phyloP scores from a whole-genome alignment of 2,329 filamentous ascomycete genomes.

The Epichloe gansuensis region DNA sequence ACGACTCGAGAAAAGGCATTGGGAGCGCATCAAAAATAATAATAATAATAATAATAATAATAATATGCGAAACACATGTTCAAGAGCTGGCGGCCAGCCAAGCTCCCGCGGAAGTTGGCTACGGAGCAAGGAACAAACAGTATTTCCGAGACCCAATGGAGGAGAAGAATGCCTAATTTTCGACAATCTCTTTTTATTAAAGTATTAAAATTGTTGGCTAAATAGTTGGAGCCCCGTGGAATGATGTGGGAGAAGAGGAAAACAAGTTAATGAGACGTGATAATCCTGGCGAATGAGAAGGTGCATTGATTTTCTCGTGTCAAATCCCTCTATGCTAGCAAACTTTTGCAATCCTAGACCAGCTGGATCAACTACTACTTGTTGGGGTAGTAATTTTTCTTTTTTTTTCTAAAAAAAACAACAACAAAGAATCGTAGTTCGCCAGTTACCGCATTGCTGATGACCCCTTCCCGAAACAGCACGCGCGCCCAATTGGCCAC shows the following conservation, averaged over 20 bases:
- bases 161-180: not conserved
- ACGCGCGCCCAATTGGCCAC: not conserved
- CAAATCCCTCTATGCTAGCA: not conserved
- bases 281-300: not conserved
- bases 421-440: too few species aligned
- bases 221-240: not conserved
- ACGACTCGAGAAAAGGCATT: not conserved
- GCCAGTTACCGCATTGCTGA: not conserved
- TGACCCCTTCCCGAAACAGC: constrained; percentile 1
- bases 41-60: too few species aligned
- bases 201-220: not conserved
- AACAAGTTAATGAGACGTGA: not conserved
- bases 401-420: too few species aligned
- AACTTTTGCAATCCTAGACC: not conserved
- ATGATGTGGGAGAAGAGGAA: not conserved
- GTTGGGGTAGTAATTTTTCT: not conserved
- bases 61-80: constrained; percentile 1
- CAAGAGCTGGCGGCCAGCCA: not conserved
- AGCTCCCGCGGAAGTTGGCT: not conserved
- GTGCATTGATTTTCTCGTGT: not conserved
- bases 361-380: not conserved
- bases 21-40: not conserved
- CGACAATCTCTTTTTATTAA: not conserved
- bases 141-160: not conserved
- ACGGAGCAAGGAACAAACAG: not conserved